Conservation (phyloP, 1,139 yeast species). For the Blastobotrys malaysiensis region DNA sequence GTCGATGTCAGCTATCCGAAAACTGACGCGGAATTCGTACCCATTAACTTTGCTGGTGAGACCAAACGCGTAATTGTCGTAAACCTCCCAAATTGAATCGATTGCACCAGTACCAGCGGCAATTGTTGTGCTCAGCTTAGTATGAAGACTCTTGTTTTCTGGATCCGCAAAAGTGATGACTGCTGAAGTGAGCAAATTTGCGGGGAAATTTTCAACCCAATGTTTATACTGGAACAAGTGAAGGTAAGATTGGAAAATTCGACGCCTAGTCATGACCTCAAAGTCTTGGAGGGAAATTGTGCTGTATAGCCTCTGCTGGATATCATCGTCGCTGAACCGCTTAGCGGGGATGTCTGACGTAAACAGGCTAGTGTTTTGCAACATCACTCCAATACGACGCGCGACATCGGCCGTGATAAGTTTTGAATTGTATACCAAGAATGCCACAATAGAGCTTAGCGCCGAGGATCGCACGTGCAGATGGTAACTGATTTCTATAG, state of each 20-base stretch:
- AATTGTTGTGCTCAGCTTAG: constrained; percentile 31
- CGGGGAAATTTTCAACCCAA: constrained; percentile 29
- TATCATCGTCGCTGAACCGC: constrained; percentile 27
- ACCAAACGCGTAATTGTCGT: constrained; percentile 35
- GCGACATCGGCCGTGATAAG: constrained; percentile 39
- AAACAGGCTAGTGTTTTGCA: constrained; percentile 31
- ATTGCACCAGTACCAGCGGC: constrained; percentile 31
- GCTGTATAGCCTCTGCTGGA: constrained; percentile 21
- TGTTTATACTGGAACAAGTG: constrained; percentile 25
- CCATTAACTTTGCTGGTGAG: constrained; percentile 29
- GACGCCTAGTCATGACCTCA: constrained; percentile 28
- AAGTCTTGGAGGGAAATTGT: constrained; percentile 27
- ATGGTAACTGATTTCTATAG: constrained; percentile 31
- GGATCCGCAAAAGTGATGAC: constrained; percentile 35
- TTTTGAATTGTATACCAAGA: constrained; percentile 32
- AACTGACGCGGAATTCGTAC: constrained; percentile 19
- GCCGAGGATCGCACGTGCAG: constrained; percentile 36
- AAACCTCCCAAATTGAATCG: constrained; percentile 31
- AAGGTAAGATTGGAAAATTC: constrained; percentile 35
- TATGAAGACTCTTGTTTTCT: constrained; percentile 18
- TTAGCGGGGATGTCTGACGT: constrained; percentile 27
- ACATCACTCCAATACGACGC: constrained; percentile 31
- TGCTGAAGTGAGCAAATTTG: constrained; percentile 33
- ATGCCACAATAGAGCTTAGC: constrained; percentile 33
- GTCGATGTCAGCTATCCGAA: constrained; percentile 14